Evolutionary conservation across 257 asterid species (phyloP), one percentile per base, ranked within the genome.

Genomic region (Anisodus acutangulus): DNA sequence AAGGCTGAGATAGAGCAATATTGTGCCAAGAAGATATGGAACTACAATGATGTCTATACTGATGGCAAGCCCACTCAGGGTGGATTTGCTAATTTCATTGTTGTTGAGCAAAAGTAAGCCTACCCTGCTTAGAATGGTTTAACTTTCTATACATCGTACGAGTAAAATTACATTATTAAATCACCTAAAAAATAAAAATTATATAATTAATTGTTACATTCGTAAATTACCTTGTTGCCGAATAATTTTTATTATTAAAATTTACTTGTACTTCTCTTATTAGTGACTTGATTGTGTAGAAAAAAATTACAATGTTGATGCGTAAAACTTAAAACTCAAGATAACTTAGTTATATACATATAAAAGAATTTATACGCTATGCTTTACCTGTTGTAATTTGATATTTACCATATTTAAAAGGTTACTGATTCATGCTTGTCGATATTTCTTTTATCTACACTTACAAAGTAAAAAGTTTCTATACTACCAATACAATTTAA

Each of bases 11-110:
- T 93, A 11, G 99, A 96, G 89, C 99, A 96, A 49, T 96, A 96
- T 84, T 96, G 99, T 93, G 90, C 58, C 89, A 96, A 96, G 91
- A 96, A 94, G 87, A 94, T 96, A 19, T 96, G 99, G 99, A 87
- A 98, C 6, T 96, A 91, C 89, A 96, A 96, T 85, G 99, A 96
- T 83, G 95, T 94, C 17, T 94, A 94, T 67, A 89, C 94, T 17
- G 98, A 96, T 83, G 98, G 99, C 6, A 90, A 90, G 5, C 92
- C 99, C 17, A 93, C 98, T 22, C 98, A 96, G 74, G 99, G 99
- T 6, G 99, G 99, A n/a, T 96, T 96, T 83, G 91, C 99, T 43
- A 76, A 78, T 8, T 91, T 92, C 49, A 96, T 94, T 95, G 98
- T 96, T 13, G 94, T 93, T 82, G 86, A 96, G 88, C 98, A 94